Evolutionary conservation across 768 basidiomycete genomes (phyloP), one percentile per base, ranked within the genome.

Genomic region (Boletus tomentosulus): DNA sequence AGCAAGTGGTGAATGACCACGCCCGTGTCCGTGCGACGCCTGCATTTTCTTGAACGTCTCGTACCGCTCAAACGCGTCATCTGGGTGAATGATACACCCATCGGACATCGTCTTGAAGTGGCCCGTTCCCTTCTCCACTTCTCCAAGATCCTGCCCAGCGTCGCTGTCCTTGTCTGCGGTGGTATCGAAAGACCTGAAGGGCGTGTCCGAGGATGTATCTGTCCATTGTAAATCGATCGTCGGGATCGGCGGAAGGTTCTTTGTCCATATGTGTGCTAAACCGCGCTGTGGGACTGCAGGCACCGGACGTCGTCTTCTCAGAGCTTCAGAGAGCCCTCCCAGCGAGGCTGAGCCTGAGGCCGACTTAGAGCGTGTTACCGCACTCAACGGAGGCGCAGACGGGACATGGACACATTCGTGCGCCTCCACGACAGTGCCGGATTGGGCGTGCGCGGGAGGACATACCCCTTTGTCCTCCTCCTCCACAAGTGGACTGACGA

Each of bases 41-140:
- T 79, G 77, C 42, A 70, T 72, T 62, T 83, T 81, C 64, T 82
- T 82, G 71, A 86, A 94, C n/a, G 84, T 76, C 66, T 95, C 90
- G 64, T 96, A 97, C 35, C 92, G 78, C 53, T 90, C 89, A 67
- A 87, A 96, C 0, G 94, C 94, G 67, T 96, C 92, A 61, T 92
- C 87, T 35, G 89, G 72, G 6, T 69, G 75, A 4, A 56, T 4
- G 33, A 59, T 33, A 9, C 57, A 50, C 34, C 55, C 56, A 3
- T 67, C 61, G 28, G 63, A 62, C 37, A 35, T 16, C 35, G 31
- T 34, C 46, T 50, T 58, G 34, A 48, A 11, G 9, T 56, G 63
- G 15, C 39, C 49, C 3, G 5, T 15, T 16, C 43, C 54, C 13
- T 25, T 25, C 7, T 51, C 50, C 30, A 15, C 16, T n/a, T 33